Evolutionary conservation across 768 basidiomycete species (phyloP), one percentile per base, ranked within the genome.

Genomic region (Lactifluus hygrophoroides): DNA sequence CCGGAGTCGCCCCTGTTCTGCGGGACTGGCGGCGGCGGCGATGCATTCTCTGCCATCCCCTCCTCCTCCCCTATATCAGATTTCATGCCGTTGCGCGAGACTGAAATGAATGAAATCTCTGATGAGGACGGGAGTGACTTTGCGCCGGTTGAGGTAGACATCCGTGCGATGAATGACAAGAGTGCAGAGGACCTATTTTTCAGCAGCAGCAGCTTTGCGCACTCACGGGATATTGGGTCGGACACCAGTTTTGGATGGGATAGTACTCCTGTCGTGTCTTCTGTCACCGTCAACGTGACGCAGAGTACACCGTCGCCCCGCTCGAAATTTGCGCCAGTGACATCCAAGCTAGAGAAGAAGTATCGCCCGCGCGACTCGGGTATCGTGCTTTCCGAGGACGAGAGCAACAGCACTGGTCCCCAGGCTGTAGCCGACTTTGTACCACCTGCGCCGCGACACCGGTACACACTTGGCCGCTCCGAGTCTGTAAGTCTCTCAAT

Each of bases 281-380:
- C 64, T 42, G 54, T 85, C 65, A 81, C 70, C 56, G 69, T 86
- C 37, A 59, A 54, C 27, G 53, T 54, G 42, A 80, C 78, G 1
- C 74, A 76, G 25, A 75, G 73, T 42, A 84, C 84, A 0, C 85
- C 86, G 13, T 82, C 78, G 32, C 86, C 79, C 68, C 75, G 27
- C 66, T 75, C 58, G 72, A 75, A 70, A 71, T 71, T 65, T 66
- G 54, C 66, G 57, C 51, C 65, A 65, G 59, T 54, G 67, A 50
- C 2, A 65, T 75, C 61, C 35, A 55, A 63, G 17, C 52, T 69
- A 21, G 65, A 69, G 28, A 81, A 79, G 66, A 91, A 90, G 70
- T 89, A 80, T 71, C 80, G 80, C 53, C 79, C 81, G n/a, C 76
- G 82, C 13, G 86, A 89, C 68, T 87, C 86, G 1, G 81, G 84